Conservation (phyloP, 1,139 yeast species). For the Oligophagozyma castellii region DNA sequence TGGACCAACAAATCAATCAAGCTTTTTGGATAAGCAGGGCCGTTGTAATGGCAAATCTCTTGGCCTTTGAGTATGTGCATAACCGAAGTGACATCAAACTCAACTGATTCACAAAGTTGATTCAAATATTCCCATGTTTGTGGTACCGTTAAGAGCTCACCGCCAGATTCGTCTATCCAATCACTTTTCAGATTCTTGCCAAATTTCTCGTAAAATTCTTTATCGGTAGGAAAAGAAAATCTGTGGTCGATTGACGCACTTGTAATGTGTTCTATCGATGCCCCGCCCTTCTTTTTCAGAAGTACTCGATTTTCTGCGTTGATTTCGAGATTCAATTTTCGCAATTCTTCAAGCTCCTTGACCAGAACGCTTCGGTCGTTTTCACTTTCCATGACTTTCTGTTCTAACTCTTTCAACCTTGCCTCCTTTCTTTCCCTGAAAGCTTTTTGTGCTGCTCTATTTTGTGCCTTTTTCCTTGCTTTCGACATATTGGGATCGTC, state of each 20-base stretch:
- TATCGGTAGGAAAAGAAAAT: constrained; percentile 19
- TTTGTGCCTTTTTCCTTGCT: constrained; percentile 62
- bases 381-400: constrained; percentile 46
- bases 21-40: constrained; percentile 3
- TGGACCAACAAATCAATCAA: constrained; percentile 1
- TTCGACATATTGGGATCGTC: too few relatives aligned
- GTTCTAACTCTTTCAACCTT: constrained; percentile 53
- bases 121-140: constrained; percentile 3
- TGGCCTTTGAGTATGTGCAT: constrained; percentile 2
- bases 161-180: neutral
- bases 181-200: constrained; percentile 2
- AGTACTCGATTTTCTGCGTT: constrained; percentile 34
- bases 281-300: constrained; percentile 18
- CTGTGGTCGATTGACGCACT: constrained; percentile 2
- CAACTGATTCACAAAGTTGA: constrained; percentile 2
- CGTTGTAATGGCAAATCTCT: constrained; percentile 2
- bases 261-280: neutral
- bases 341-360: constrained; percentile 36
- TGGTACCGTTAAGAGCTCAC: constrained; percentile 2
- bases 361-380: constrained; percentile 38
- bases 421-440: constrained; percentile 77
- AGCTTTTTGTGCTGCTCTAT: constrained; percentile 83
- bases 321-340: constrained; percentile 35
- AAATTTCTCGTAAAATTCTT: constrained; percentile 8
- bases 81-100: constrained; percentile 2